Evolutionary conservation across 2,329 filamentous ascomycete genomes (phyloP).

Genomic region (Fusarium equiseti): DNA sequence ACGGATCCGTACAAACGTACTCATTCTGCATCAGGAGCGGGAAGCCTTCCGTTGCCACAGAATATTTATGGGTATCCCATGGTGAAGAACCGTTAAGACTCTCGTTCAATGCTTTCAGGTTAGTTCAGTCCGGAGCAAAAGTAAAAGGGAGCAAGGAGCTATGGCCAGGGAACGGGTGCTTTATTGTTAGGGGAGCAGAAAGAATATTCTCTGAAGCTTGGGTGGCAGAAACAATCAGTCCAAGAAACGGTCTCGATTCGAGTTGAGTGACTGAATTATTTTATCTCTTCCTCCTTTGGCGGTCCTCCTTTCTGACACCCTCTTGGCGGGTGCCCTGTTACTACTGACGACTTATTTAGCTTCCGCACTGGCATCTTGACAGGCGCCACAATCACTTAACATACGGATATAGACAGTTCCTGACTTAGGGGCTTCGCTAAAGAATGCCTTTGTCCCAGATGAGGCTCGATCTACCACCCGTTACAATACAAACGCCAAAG

Average conservation of each 20-base stretch:
- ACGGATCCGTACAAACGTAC: slow-evolving; percentile 10
- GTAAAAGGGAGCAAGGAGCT: background rate
- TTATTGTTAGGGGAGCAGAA: background rate
- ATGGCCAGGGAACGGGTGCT: slow-evolving; percentile 12
- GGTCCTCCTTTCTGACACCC: background rate
- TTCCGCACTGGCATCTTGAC: slow-evolving; percentile 21
- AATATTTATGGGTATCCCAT: background rate
- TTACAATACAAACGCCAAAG: background rate
- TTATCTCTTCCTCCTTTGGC: background rate
- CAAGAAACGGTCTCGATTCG: fast-evolving
- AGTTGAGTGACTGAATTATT: background rate
- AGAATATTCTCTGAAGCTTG: background rate
- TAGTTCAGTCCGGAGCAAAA: slow-evolving; percentile 1
- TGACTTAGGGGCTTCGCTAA: slow-evolving; percentile 5
- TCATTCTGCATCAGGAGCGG: slow-evolving; percentile 4
- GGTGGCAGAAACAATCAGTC: background rate
- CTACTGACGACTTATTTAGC: slow-evolving; percentile 15
- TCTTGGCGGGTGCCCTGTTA: background rate
- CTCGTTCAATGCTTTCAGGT: slow-evolving; percentile 5
- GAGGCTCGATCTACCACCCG: slow-evolving; percentile 7
- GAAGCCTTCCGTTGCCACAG: slow-evolving; percentile 1
- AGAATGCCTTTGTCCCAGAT: slow-evolving; percentile 16
- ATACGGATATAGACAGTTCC: slow-evolving; percentile 6
- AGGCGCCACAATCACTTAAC: background rate
- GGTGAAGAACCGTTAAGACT: slow-evolving; percentile 6